Evolutionary conservation across 495 filamentous ascomycete genomes (phyloP), one percentile per base, ranked within the genome.

Genomic region (Penicillium longicatenatum): DNA sequence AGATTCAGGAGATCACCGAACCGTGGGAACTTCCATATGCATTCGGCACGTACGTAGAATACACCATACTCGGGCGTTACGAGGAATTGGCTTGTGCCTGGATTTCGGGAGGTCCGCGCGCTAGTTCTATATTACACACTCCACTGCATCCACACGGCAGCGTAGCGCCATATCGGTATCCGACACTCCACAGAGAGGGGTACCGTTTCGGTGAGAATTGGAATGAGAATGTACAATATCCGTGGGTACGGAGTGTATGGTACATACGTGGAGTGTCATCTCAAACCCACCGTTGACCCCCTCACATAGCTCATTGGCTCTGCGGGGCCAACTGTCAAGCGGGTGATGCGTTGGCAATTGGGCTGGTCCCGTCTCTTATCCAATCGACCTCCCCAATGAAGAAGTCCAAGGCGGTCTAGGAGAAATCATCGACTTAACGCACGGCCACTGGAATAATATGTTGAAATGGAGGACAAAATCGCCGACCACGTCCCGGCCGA

Each of bases 291-390:
- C 16, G 9, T 35, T 35, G 9, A 39, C 30, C 24, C 24, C 12
- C 31, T 37, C 42, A 48, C 45, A 52, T 57, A 11, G 47, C 29
- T 48, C 26, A 65, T 65, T 65, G 62, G 62, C 11, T 48, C 35
- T 33, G n/a, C 24, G 16, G 45, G 30, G 42, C 42, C 55, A 43
- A 45, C 30, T 43, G 57, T 19, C 44, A 31, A 20, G 53, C 52
- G 48, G 59, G 21, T 62, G 63, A 63, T 66, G 63, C 57, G 63
- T 48, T 66, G 63, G 60, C 63, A 63, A 29, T 31, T 51, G 24
- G 24, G 21, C 49, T 49, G 20, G 19, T 48, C 49, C 30, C 33
- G 39, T 19, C 60, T 53, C 41, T 52, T 48, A 42, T 48, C 56
- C 51, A 55, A 64, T 64, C 54, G 62, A 58, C 30, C n/a, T 31